These are phyloP conservation scores for Colletotrichum liriopes DNA, from an alignment of 2,329 filamentous ascomycete species.

Conservation along the genomic window DNA sequence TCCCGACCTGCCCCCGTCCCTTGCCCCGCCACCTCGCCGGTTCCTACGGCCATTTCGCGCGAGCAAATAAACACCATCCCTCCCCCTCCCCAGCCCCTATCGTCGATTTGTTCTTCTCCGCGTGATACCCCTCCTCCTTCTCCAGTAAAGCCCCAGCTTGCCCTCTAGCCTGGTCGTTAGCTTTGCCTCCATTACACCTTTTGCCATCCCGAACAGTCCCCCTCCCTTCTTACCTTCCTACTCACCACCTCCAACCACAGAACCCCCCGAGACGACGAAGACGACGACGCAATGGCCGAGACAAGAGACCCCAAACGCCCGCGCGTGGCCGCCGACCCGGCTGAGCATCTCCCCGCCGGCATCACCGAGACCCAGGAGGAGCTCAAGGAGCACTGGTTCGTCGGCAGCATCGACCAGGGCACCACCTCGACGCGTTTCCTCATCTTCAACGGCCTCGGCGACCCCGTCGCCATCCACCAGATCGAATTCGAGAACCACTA, in stretches of 20 bases:
- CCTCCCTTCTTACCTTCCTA: not conserved
- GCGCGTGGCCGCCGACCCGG: constrained; percentile 33
- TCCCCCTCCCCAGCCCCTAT: not conserved
- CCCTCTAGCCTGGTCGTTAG: not conserved
- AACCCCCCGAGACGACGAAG: not conserved
- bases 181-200: not conserved
- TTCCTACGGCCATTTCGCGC: constrained; percentile 5
- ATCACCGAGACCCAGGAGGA: constrained; percentile 53
- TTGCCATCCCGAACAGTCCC: not conserved
- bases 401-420: constrained; percentile 92
- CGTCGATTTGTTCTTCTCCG: constrained; percentile 21
- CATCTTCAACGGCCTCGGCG: constrained; percentile 86
- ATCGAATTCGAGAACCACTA: constrained; percentile 90
- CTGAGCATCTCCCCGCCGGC: constrained; percentile 49
- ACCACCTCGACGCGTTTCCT: constrained; percentile 92
- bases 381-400: constrained; percentile 70
- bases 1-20: constrained; percentile 20
- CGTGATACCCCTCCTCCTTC: constrained; percentile 23
- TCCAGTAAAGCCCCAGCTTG: constrained; percentile 11
- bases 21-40: constrained; percentile 20
- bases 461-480: constrained; percentile 86
- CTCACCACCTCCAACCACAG: constrained; percentile 6
- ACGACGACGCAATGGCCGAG: constrained; percentile 34
- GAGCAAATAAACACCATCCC: not conserved
- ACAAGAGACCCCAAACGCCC: constrained; percentile 35